Base-by-base conservation (phyloP, 257 asterid genomes). In the Solanum virginianum region DNA sequence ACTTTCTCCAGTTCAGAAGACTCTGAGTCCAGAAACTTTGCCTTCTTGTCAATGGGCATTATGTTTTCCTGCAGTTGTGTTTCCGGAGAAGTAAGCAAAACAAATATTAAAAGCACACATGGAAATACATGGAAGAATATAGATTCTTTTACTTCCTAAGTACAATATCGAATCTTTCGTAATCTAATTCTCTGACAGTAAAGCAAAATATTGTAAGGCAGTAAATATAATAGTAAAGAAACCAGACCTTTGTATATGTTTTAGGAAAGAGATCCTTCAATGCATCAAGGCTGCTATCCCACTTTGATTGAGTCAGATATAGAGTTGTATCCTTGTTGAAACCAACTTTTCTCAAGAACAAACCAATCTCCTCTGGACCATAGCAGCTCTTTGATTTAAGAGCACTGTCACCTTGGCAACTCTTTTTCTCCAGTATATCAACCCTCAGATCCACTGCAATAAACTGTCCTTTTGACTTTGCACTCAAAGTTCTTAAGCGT, bases 11-110 rank as follows among this genome's bases (percentile, higher is more conserved):
- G 53, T 79, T 79, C 84, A 9, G 53, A 72, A 53, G 43, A 79
- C 68, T 88, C 75, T 0, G 85, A 65, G 72, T 80, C 90, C 70
- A 88, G 63, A 57, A 69, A 89, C 55, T 68, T 90, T 1, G 91
- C 88, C 91, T 87, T 90, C 14, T 85, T 86, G 41, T 91, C 87
- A 10, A 86, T 86, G 2, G 91, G 91, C 86, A 92, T 88, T 39
- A 91, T 88, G n/a, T 16, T 41, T 39, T 81, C 87, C 84, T 86
- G 66, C 62, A 75, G 82, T 75, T 51, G 20, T 15, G 16, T 8
- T 75, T 74, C 15, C 24, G 3, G 15, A n/a, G n/a, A 12, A 49
- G 62, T 75, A 75, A 51, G 62, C 24, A 75, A 51, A 5, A 14
- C 15, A 49, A 8, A 24, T 15, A 2, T 2, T 75, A 47, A 47